Conservation (phyloP, 2,329 filamentous ascomycete species). For the Exserohilum rostratum region DNA sequence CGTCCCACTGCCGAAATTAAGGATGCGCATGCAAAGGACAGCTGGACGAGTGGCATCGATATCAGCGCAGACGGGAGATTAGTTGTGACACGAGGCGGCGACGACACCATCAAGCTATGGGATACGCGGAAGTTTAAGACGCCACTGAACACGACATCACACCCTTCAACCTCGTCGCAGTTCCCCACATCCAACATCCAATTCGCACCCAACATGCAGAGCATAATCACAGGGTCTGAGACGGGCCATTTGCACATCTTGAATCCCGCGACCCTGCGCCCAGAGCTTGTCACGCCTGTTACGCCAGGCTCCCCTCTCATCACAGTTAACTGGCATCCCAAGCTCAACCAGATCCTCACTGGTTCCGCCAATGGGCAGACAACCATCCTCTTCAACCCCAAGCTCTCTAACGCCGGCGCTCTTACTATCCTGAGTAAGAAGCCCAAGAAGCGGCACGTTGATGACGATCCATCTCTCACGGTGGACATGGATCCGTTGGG, state of each 20-base stretch:
- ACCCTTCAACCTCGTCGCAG: conserved; percentile 81
- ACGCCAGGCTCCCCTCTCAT: conserved; percentile 84
- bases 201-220: conserved; percentile 83
- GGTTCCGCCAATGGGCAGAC: conserved; percentile 90
- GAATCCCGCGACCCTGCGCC: conserved; percentile 85
- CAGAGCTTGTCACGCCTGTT: conserved; percentile 86
- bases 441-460: conserved; percentile 92
- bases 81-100: conserved; percentile 87
- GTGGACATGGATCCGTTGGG: conserved; percentile 74
- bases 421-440: conserved; percentile 89
- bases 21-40: conserved; percentile 79
- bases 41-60: conserved; percentile 91
- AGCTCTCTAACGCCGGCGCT: conserved; percentile 79
- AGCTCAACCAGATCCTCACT: conserved; percentile 94
- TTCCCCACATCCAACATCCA: conserved; percentile 86
- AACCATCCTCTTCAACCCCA: conserved; percentile 88
- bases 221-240: conserved; percentile 86
- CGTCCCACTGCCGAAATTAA: conserved; percentile 82
- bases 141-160: conserved; percentile 78
- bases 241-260: conserved; percentile 89
- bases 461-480: conserved; percentile 87
- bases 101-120: conserved; percentile 94
- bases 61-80: conserved; percentile 90
- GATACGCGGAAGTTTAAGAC: conserved; percentile 95
- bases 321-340: conserved; percentile 87